A percentile compares a stretch with the other conserved stretches of the same genome.
Evolutionary conservation across 2,329 filamentous ascomycete species (phyloP).

Genomic region (Penicillium sp.): DNA sequence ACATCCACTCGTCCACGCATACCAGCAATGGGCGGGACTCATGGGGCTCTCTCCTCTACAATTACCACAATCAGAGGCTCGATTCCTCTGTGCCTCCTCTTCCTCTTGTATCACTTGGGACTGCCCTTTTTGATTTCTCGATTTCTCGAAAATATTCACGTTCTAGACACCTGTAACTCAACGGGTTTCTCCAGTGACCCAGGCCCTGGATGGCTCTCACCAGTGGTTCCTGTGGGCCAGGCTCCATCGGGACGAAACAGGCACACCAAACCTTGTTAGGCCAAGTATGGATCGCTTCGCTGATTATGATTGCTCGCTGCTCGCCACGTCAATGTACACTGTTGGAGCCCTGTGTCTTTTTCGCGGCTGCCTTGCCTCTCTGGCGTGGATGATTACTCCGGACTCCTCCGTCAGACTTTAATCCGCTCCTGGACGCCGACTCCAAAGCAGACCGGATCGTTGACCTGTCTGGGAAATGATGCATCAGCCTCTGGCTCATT

Average conservation of each 20-base stretch:
- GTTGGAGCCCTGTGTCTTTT: neutral
- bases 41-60: neutral
- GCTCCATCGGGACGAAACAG: slow-evolving; percentile 4
- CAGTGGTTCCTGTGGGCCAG: slow-evolving; percentile 10
- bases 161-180: neutral
- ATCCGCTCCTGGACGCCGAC: neutral
- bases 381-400: neutral
- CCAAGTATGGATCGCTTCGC: neutral
- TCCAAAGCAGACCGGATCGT: neutral
- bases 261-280: slow-evolving; percentile 1
- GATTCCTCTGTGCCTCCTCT: neutral
- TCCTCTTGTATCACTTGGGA: neutral
- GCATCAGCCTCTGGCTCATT: slow-evolving; percentile 7
- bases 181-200: slow-evolving; percentile 2
- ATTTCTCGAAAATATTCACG: neutral
- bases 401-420: neutral
- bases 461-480: neutral
- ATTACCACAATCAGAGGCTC: neutral
- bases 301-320: neutral
- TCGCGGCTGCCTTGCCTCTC: slow-evolving; percentile 1
- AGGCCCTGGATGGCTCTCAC: neutral
- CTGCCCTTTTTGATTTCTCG: neutral
- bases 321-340: neutral
- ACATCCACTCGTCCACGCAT: neutral
- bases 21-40: slow-evolving; percentile 4